These are phyloP conservation scores for Porodaedalea pini DNA, from an alignment of 1,284 basidiomycete genomes.

Conservation along the genomic window DNA sequence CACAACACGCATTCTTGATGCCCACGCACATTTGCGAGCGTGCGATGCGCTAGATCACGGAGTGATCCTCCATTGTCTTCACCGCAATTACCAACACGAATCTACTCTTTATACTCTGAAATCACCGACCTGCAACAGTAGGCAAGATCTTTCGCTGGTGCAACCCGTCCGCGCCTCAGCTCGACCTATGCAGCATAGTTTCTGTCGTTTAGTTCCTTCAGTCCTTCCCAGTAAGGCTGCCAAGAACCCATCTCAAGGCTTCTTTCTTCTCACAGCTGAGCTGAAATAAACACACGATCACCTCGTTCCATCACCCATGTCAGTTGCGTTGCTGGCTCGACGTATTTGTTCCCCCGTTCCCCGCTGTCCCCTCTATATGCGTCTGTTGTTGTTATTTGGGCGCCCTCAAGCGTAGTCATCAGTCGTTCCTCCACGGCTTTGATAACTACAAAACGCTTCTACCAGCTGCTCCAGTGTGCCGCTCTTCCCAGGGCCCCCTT, in stretches of 20 bases:
- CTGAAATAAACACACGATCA: conserved; percentile 3
- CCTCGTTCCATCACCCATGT: conserved; percentile 4
- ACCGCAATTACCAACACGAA: not conserved
- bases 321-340: not conserved
- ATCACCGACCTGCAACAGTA: not conserved
- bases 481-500: not conserved
- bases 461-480: not conserved
- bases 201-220: not conserved
- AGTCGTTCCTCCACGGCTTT: not conserved
- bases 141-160: too few species aligned
- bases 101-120: not conserved
- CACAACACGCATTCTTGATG: not conserved
- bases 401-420: not conserved
- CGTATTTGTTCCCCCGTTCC: not conserved
- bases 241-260: not conserved
- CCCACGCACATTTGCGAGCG: conserved; percentile 3
- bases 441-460: not conserved
- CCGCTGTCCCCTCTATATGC: not conserved
- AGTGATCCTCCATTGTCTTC: not conserved
- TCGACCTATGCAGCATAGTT: not conserved
- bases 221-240: not conserved
- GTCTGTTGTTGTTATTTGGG: not conserved
- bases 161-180: not conserved
- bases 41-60: conserved; percentile 5
- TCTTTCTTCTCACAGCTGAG: conserved; percentile 6